These are phyloP conservation scores for Globisporangium cystogenes DNA, from an alignment of 352 stramenopile species.

Conservation along the genomic window DNA sequence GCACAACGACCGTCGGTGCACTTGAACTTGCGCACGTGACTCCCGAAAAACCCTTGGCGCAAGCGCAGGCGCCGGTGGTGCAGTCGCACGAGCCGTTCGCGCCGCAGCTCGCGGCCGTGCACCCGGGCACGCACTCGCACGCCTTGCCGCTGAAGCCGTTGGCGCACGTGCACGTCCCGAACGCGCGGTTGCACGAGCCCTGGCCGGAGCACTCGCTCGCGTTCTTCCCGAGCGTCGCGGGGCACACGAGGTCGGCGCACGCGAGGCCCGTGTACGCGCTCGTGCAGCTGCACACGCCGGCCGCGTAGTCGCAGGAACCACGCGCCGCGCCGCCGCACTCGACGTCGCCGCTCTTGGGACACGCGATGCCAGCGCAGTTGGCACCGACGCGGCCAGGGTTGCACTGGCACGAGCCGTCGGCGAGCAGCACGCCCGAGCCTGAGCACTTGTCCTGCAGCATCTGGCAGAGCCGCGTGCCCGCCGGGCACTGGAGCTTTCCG, in stretches of 20 bases:
- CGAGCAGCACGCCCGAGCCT: conserved; percentile 43
- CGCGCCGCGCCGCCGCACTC: conserved; percentile 33
- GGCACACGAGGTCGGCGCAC: conserved; percentile 58
- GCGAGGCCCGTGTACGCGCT: conserved; percentile 46
- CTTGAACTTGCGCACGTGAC: conserved; percentile 20
- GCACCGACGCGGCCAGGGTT: conserved; percentile 40
- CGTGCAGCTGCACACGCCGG: conserved; percentile 40
- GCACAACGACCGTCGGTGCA: conserved; percentile 16
- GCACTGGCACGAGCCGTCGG: conserved; percentile 47
- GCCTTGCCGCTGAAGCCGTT: conserved; percentile 55
- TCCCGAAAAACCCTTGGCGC: conserved; percentile 35
- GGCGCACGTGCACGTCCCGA: conserved; percentile 39
- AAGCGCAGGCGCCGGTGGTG: conserved; percentile 53
- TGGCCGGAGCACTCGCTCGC: conserved; percentile 57
- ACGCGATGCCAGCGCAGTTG: conserved; percentile 50
- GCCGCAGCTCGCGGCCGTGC: conserved; percentile 32
- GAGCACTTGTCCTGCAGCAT: conserved; percentile 68
- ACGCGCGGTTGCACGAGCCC: conserved; percentile 41
- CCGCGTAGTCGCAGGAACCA: conserved; percentile 42
- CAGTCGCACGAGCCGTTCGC: conserved; percentile 52
- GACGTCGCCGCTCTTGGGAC: conserved; percentile 24
- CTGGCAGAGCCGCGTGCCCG: conserved; percentile 46
- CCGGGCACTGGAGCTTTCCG: conserved; percentile 46
- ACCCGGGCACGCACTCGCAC: conserved; percentile 71
- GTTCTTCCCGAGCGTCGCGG: conserved; percentile 31